Evolutionary conservation across 2,329 filamentous ascomycete genomes (phyloP).

Genomic region (Coniochaeta hoffmannii): DNA sequence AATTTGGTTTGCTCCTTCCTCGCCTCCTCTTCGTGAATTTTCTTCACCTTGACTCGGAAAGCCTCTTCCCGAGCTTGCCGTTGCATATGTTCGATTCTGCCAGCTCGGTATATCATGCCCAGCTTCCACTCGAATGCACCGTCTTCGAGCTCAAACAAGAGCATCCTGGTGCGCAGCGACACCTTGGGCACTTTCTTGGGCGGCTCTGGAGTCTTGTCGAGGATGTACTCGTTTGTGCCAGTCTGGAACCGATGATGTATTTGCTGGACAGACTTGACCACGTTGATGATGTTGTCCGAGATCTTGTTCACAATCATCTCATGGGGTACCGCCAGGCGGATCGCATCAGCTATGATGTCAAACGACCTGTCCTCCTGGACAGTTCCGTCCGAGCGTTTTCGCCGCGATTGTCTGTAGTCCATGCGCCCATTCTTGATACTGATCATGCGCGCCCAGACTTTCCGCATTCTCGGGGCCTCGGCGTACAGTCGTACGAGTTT

Average conservation of each 20-base stretch:
- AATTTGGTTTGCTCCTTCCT: slow-evolving; percentile 44
- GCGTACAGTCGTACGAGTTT: slow-evolving; percentile 80
- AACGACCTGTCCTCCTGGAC: slow-evolving; percentile 71
- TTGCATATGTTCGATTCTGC: slow-evolving; percentile 83
- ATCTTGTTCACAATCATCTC: slow-evolving; percentile 84
- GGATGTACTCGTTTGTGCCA: slow-evolving; percentile 78
- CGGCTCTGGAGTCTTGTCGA: slow-evolving; percentile 76
- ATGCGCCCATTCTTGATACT: slow-evolving; percentile 75
- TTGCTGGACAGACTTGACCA: slow-evolving; percentile 79
- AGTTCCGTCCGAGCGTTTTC: slow-evolving; percentile 52
- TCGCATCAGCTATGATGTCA: slow-evolving; percentile 77
- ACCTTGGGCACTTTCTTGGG: slow-evolving; percentile 84
- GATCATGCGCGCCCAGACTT: slow-evolving; percentile 78
- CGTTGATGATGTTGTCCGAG: slow-evolving; percentile 89
- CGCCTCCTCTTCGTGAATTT: slow-evolving; percentile 65
- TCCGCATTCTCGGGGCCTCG: slow-evolving; percentile 73
- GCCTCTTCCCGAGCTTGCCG: slow-evolving; percentile 84
- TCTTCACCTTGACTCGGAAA: slow-evolving; percentile 80
- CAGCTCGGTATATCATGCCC: slow-evolving; percentile 85
- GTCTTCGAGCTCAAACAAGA: slow-evolving; percentile 91
- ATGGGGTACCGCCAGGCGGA: slow-evolving; percentile 82
- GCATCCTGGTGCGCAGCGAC: slow-evolving; percentile 70
- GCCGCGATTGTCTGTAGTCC: slow-evolving; percentile 70
- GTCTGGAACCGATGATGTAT: slow-evolving; percentile 90
- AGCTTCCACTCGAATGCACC: slow-evolving; percentile 97